Conservation (phyloP, 1,284 basidiomycete genomes). For the Ceratorhiza oryzae-sativae region DNA sequence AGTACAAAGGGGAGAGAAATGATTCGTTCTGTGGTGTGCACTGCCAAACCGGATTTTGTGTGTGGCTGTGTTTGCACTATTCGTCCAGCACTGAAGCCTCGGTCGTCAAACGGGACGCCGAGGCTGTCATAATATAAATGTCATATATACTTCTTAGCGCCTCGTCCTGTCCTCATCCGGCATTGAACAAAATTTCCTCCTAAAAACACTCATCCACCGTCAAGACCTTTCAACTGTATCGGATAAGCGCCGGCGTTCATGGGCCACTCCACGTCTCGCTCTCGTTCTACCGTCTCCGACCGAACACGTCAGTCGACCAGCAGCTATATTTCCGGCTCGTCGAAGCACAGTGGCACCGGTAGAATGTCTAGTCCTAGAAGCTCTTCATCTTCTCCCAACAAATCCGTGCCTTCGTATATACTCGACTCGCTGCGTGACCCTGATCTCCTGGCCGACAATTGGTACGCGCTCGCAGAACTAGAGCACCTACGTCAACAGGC, state of each 20-base stretch:
- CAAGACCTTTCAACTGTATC: background rate
- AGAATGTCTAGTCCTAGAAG: background rate
- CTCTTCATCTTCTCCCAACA: background rate
- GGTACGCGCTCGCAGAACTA: constrained; percentile 22
- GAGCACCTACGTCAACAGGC: constrained; percentile 20
- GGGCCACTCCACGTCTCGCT: constrained; percentile 17
- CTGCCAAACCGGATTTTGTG: too few relatives aligned
- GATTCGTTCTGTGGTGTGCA: too few relatives aligned
- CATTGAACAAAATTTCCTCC: too few relatives aligned
- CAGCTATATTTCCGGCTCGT: background rate
- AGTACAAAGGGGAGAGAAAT: too few relatives aligned
- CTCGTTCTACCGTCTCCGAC: constrained; percentile 7
- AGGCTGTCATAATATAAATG: too few relatives aligned
- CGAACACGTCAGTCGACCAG: constrained; percentile 4
- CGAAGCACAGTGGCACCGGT: background rate
- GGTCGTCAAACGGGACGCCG: too few relatives aligned
- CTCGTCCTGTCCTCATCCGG: too few relatives aligned
- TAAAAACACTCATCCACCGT: too few relatives aligned
- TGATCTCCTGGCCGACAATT: constrained; percentile 14
- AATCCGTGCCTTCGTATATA: constrained; percentile 10
- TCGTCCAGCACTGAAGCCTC: too few relatives aligned
- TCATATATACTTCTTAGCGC: too few relatives aligned
- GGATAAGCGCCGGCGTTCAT: background rate
- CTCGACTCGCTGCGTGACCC: constrained; percentile 22
- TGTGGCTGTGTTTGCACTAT: too few relatives aligned